Base-by-base conservation (phyloP, 352 stramenopile genomes). In the Pythium folliculosum region DNA sequence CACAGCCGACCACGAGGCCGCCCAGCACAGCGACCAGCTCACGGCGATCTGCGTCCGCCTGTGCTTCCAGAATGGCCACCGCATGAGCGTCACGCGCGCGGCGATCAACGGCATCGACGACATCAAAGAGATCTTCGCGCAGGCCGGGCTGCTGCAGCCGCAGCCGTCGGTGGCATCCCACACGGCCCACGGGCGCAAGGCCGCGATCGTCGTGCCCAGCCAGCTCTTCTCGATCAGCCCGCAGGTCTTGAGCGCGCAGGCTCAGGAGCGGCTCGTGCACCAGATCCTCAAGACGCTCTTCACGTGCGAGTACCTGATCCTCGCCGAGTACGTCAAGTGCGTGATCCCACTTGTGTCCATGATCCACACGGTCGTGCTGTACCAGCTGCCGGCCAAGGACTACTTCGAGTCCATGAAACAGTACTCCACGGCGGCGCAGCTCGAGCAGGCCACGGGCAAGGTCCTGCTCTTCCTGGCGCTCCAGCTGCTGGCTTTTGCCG, bases 321-420 rank as follows among this genome's bases (percentile, higher is more conserved):
- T 80, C n/a, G 63, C 77, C 50, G 72, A 81, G 67, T 80, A 78
- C 64, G 69, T 80, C 60, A 76, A 82, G 61, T 64, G 53, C 21
- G 44, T 73, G 7, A 69, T 80, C 55, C 73, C 73, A 12, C 5
- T 77, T 7, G 16, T 78, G 22, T 78, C 71, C 27, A 63, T 62
- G 7, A n/a, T 68, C 27, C 73, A 77, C 60, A 70, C 73, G 17
- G 14, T 73, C 17, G 32, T 77, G 40, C 60, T 87, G 2, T 69
- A 65, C 32, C 17, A 74, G 5, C 55, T 83, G 14, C 75, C 77
- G 9, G 76, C 75, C 45, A 71, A 55, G 5, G 27, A 43, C n/a
- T 84, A 82, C 61, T 84, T 73, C 60, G 37, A 57, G 3, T 67
- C 63, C 48, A 60, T 74, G 45, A 17, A 58, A 3, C 37, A 67